Percentiles rank a stretch among this genome's conserved stretches.
phyloP scores from a whole-genome alignment of 495 filamentous ascomycete species.

The Hyaloscypha bicolor region DNA sequence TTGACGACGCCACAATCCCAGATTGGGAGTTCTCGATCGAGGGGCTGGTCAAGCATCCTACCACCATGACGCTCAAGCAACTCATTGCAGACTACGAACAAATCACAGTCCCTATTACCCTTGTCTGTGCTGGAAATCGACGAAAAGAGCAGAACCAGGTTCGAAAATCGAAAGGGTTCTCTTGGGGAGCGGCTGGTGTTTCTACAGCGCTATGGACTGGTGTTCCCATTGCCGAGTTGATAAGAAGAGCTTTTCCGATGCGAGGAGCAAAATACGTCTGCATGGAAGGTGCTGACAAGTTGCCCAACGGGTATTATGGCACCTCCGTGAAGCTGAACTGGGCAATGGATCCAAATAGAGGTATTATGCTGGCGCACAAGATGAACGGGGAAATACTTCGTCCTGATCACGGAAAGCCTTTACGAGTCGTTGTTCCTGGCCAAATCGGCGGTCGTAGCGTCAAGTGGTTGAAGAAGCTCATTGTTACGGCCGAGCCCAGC shows the following conservation, averaged over 20 bases:
- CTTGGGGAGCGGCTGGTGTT: conserved; percentile 89
- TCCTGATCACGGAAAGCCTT: conserved; percentile 87
- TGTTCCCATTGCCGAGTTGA: conserved; percentile 71
- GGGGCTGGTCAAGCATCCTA: conserved; percentile 78
- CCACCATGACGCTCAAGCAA: conserved; percentile 74
- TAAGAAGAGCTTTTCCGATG: conserved; percentile 67
- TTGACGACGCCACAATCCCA: conserved; percentile 70
- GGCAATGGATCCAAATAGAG: conserved; percentile 82
- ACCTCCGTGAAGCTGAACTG: conserved; percentile 88
- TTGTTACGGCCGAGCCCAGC: conserved; percentile 76
- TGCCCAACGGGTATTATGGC: conserved; percentile 91
- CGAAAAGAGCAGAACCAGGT: conserved; percentile 94
- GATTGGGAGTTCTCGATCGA: conserved; percentile 87
- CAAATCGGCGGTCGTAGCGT: conserved; percentile 95
- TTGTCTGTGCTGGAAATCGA: conserved; percentile 93
- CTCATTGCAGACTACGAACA: conserved; percentile 78
- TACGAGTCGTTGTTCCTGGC: conserved; percentile 85
- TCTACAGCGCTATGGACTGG: conserved; percentile 93
- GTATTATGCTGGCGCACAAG: conserved; percentile 87
- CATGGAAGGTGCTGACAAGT: conserved; percentile 89
- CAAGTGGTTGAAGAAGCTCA: conserved; percentile 89
- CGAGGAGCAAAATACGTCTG: conserved; percentile 81
- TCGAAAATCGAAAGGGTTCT: conserved; percentile 92
- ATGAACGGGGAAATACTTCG: conserved; percentile 89
- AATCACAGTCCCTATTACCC: conserved; percentile 82